phyloP scores from a whole-genome alignment of 441 rosid genomes.

The Dalechampia spathulata region DNA sequence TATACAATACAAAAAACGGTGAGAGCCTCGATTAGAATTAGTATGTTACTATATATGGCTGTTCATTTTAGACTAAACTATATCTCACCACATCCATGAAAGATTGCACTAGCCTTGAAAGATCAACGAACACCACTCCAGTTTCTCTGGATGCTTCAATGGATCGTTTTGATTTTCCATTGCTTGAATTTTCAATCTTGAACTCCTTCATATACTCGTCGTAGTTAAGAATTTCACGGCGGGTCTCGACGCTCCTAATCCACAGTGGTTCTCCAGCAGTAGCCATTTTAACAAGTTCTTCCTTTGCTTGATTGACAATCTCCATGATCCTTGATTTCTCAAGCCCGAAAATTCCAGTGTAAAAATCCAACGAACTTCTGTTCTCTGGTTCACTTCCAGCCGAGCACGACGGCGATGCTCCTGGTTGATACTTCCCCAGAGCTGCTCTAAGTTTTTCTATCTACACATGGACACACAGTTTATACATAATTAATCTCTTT shows the following conservation, averaged over 20 bases:
- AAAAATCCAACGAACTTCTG: constrained; percentile 64
- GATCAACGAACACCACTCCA: constrained; percentile 73
- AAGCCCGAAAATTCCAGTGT: constrained; percentile 73
- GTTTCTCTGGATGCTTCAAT: constrained; percentile 89
- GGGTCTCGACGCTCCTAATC: constrained; percentile 86
- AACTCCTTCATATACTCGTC: constrained; percentile 82
- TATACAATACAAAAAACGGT: too few relatives aligned
- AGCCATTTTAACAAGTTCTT: constrained; percentile 81
- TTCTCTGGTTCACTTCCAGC: constrained; percentile 53
- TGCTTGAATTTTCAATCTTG: constrained; percentile 35
- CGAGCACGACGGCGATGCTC: constrained; percentile 55
- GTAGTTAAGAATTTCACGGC: constrained; percentile 87
- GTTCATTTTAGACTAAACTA: too few relatives aligned
- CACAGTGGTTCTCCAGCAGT: constrained; percentile 68
- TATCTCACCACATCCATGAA: constrained; percentile 79
- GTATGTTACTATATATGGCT: too few relatives aligned
- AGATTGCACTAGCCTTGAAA: constrained; percentile 65
- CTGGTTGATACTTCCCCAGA: constrained; percentile 51
- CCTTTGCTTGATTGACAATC: constrained; percentile 67
- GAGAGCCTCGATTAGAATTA: too few relatives aligned
- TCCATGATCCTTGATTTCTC: constrained; percentile 75
- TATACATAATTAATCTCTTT: too few relatives aligned
- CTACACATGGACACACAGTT: constrained; percentile 18
- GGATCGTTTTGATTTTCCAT: constrained; percentile 40
- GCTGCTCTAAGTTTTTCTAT: constrained; percentile 65